Percentiles rank a stretch among this genome's conserved stretches.
These are phyloP conservation scores for Colletotrichum sidae DNA, from an alignment of 2,329 filamentous ascomycete genomes.

Conservation along the genomic window DNA sequence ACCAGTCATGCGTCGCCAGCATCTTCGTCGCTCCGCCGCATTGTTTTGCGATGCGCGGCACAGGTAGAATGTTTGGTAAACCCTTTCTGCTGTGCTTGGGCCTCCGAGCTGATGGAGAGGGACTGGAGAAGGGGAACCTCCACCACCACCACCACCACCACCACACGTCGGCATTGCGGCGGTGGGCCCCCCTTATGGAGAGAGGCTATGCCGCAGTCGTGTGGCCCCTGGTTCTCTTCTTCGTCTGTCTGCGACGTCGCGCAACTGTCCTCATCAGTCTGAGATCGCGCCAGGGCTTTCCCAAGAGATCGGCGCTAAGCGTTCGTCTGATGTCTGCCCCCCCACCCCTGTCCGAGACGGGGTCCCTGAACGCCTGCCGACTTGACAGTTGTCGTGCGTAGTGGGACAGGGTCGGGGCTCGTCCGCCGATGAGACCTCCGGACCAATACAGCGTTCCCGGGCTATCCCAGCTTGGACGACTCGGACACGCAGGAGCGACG, in stretches of 20 bases:
- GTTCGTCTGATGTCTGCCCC: conserved; percentile 31
- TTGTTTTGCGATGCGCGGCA: conserved; percentile 27
- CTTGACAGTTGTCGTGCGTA: conserved; percentile 7
- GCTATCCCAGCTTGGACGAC: conserved; percentile 23
- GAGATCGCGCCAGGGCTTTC: conserved; percentile 25
- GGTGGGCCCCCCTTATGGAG: conserved; percentile 18
- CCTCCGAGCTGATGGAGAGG: conserved; percentile 2
- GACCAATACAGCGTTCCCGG: conserved; percentile 11
- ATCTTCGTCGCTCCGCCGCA: conserved; percentile 20
- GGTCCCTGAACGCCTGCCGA: conserved; percentile 27
- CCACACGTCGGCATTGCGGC: conserved; percentile 27
- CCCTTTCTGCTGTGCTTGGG: conserved; percentile 16
- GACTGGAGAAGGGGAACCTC: too few relatives aligned
- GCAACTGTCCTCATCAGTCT: conserved; percentile 6
- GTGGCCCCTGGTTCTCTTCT: conserved; percentile 14
- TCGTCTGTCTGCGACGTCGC: conserved; percentile 33
- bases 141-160: not conserved
- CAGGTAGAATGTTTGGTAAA: not conserved
- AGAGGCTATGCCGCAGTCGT: conserved; percentile 19
- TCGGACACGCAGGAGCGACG: conserved; percentile 4
- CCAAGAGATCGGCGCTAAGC: conserved; percentile 29
- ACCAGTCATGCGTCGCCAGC: conserved; percentile 22
- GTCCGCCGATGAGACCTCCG: conserved; percentile 7
- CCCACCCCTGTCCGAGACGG: conserved; percentile 27
- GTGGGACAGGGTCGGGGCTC: conserved; percentile 27